Percentiles rank a stretch among this genome's conserved stretches.
These are phyloP conservation scores for Proliferodiscus dingleyae DNA, from an alignment of 2,329 filamentous ascomycete genomes.

Conservation along the genomic window DNA sequence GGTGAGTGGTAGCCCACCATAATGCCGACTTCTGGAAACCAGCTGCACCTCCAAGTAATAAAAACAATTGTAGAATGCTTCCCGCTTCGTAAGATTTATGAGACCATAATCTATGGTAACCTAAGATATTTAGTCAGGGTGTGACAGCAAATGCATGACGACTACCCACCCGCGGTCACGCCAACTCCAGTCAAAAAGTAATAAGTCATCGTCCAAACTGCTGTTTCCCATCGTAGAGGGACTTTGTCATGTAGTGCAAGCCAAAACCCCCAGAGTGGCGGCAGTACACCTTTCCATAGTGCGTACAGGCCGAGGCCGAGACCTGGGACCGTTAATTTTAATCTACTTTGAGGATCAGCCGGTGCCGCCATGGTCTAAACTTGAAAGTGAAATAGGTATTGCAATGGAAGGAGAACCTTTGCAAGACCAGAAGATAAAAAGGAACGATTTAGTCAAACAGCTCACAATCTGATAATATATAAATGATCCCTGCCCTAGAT, in stretches of 20 bases:
- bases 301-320: not conserved
- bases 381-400: too few species aligned
- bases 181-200: conserved; percentile 79
- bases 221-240: conserved; percentile 65
- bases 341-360: too few species aligned
- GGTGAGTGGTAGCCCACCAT: conserved; percentile 82
- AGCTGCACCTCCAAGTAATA: conserved; percentile 72
- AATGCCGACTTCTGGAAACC: conserved; percentile 78
- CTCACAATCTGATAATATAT: too few species aligned
- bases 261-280: not conserved
- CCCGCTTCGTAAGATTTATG: conserved; percentile 76
- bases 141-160: conserved; percentile 32
- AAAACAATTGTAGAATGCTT: conserved; percentile 68
- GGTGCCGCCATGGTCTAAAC: too few species aligned
- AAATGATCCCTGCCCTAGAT: too few species aligned
- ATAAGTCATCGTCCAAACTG: conserved; percentile 66
- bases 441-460: too few species aligned
- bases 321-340: not conserved
- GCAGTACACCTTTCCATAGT: not conserved
- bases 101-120: conserved; percentile 78
- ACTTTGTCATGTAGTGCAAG: conserved; percentile 52
- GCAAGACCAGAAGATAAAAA: too few species aligned
- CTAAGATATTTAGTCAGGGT: conserved; percentile 28
- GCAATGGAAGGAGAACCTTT: too few species aligned
- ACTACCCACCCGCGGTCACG: conserved; percentile 64